Conservation (phyloP, 805 yeast species). For the Starmerella cellae region DNA sequence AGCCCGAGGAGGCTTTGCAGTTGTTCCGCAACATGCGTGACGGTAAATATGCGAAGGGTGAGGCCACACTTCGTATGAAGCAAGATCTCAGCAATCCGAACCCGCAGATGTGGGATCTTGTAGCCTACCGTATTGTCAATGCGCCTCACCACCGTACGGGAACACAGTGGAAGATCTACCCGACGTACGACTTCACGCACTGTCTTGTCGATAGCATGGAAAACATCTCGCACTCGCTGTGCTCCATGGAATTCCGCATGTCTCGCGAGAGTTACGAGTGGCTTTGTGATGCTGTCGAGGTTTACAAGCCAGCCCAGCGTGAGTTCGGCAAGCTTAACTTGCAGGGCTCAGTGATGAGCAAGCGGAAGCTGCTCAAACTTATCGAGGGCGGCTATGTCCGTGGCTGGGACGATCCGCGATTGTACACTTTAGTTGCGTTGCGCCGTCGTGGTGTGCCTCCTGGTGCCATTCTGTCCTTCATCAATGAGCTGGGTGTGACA, state of each 20-base stretch:
- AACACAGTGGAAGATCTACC: conserved; percentile 92
- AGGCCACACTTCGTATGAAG: conserved; percentile 93
- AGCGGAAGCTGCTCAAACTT: conserved; percentile 87
- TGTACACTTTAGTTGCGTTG: conserved; percentile 86
- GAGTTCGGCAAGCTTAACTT: conserved; percentile 94
- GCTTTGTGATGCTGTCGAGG: conserved; percentile 91
- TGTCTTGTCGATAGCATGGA: conserved; percentile 97
- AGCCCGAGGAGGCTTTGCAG: conserved; percentile 57
- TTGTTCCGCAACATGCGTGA: conserved; percentile 87
- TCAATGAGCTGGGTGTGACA: conserved; percentile 92
- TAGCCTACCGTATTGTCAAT: conserved; percentile 87
- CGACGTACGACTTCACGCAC: conserved; percentile 97
- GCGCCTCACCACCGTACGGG: conserved; percentile 96
- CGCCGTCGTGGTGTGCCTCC: conserved; percentile 98
- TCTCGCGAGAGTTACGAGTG: conserved; percentile 95
- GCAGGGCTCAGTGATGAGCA: conserved; percentile 87
- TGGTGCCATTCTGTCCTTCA: conserved; percentile 85
- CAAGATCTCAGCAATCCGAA: conserved; percentile 80
- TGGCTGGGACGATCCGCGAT: conserved; percentile 97
- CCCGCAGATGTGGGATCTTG: conserved; percentile 99
- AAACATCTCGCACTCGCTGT: conserved; percentile 86
- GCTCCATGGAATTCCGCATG: conserved; percentile 88
- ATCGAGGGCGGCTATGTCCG: conserved; percentile 72
- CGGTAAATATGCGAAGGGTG: conserved; percentile 78
- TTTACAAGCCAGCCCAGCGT: conserved; percentile 96